A percentile compares a stretch with the other conserved stretches of the same genome.
These are phyloP conservation scores for Pestalotiopsis sp. DNA, from an alignment of 2,329 filamentous ascomycete genomes.

Conservation along the genomic window DNA sequence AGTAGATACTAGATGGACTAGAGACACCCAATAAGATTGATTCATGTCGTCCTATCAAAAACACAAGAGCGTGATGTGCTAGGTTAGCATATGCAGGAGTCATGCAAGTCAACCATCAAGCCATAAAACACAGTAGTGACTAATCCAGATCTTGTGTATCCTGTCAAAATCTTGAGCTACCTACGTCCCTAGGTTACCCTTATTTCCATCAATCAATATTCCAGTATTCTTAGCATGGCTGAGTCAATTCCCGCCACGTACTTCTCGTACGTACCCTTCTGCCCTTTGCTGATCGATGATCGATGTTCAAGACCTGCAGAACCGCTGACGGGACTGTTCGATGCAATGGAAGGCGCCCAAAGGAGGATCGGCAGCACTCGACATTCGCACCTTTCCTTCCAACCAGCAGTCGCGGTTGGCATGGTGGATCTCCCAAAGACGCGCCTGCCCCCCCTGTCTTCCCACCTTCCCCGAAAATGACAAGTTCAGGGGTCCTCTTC, in stretches of 20 bases:
- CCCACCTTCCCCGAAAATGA: constrained; percentile 4
- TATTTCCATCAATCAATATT: neutral
- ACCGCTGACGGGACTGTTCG: no score
- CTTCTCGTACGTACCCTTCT: neutral
- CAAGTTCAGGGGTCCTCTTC: constrained; percentile 8
- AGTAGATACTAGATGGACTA: neutral
- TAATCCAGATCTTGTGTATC: neutral
- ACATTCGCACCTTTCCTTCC: neutral
- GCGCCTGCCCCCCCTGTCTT: neutral
- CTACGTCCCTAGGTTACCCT: neutral
- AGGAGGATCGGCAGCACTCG: neutral
- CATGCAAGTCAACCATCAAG: neutral
- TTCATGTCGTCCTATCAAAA: neutral
- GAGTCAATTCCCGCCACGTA: neutral
- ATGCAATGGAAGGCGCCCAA: neutral
- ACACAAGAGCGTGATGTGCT: neutral
- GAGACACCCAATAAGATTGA: neutral
- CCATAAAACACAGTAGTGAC: neutral
- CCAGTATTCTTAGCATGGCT: no score
- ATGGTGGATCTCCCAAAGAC: neutral
- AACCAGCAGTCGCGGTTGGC: neutral
- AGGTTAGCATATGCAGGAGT: neutral
- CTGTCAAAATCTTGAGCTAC: neutral
- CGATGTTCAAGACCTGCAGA: no score
- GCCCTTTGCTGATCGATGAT: neutral